Evolutionary conservation across 2,329 filamentous ascomycete genomes (phyloP).

Genomic region (Xylariaceae sp.): DNA sequence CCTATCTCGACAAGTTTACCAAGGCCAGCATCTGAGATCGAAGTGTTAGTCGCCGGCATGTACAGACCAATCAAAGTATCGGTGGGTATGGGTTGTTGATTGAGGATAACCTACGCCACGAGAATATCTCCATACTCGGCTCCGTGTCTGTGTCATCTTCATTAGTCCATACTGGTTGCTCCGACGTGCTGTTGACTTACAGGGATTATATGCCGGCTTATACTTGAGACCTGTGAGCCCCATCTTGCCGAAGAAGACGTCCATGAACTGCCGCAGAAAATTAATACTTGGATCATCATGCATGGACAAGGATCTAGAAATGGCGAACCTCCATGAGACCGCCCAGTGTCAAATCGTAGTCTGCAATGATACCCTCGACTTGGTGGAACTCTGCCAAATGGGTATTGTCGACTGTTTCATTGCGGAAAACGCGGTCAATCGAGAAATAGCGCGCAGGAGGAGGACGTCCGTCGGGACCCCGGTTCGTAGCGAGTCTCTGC

Average conservation of each 20-base stretch:
- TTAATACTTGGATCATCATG: no score
- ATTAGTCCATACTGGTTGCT: no score
- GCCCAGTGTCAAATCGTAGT: conserved; percentile 88
- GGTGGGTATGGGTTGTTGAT: no score
- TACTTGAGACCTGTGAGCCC: conserved; percentile 75
- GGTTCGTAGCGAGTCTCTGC: conserved; percentile 45
- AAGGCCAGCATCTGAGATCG: conserved; percentile 49
- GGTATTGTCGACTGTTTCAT: conserved; percentile 78
- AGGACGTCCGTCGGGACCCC: conserved; percentile 65
- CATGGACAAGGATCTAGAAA: no score
- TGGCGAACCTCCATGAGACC: conserved; percentile 67
- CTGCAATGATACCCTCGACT: conserved; percentile 96
- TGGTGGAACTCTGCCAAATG: conserved; percentile 98
- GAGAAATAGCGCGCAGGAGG: conserved; percentile 90
- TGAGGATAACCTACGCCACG: conserved; percentile 54
- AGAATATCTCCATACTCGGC: conserved; percentile 97
- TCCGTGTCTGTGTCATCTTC: conserved; percentile 61
- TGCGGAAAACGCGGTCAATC: conserved; percentile 94
- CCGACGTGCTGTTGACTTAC: no score
- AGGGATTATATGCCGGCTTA: conserved; percentile 91
- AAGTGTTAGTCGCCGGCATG: no score
- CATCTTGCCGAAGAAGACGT: conserved; percentile 95
- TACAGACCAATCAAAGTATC: no score
- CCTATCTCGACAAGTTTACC: conserved; percentile 95
- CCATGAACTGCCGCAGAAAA: conserved; percentile 58